Evolutionary conservation across 306 rosid genomes (phyloP).

Genomic region (Nissolia schottii): DNA sequence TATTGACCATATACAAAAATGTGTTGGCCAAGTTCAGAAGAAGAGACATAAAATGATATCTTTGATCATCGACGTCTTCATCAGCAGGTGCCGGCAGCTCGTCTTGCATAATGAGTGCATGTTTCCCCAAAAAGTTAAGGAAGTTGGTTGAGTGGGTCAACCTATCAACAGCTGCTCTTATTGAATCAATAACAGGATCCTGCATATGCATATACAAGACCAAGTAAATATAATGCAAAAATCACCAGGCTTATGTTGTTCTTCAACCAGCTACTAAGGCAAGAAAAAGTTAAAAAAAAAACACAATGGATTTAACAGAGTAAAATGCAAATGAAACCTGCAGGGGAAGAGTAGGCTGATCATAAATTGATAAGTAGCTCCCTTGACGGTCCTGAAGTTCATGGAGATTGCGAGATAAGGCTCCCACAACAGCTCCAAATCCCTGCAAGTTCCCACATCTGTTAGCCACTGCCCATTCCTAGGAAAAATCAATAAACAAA

Average conservation of each 20-base stretch:
- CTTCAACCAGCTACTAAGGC: background rate
- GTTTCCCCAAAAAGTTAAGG: conserved; percentile 79
- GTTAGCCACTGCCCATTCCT: conserved; percentile 26
- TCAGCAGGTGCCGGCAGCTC: conserved; percentile 63
- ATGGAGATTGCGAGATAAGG: conserved; percentile 89
- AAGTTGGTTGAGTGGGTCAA: conserved; percentile 78
- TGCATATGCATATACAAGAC: conserved; percentile 42
- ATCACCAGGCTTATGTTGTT: background rate
- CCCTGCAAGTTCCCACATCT: conserved; percentile 47
- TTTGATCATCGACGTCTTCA: conserved; percentile 55
- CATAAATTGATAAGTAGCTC: conserved; percentile 84
- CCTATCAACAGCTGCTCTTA: conserved; percentile 81
- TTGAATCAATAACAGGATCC: conserved; percentile 78
- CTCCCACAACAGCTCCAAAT: conserved; percentile 91
- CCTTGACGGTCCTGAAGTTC: conserved; percentile 88
- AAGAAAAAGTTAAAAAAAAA: background rate
- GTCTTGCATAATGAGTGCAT: conserved; percentile 85
- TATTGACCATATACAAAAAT: conserved; percentile 89
- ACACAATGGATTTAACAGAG: conserved; percentile 7
- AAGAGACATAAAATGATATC: conserved; percentile 76
- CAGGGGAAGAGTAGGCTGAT: conserved; percentile 67
- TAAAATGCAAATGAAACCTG: conserved; percentile 50
- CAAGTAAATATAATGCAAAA: background rate
- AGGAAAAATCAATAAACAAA: background rate
- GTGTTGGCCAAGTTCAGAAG: conserved; percentile 74